These are phyloP conservation scores for Quercus ilex DNA, from an alignment of 306 rosid genomes.

Conservation along the genomic window DNA sequence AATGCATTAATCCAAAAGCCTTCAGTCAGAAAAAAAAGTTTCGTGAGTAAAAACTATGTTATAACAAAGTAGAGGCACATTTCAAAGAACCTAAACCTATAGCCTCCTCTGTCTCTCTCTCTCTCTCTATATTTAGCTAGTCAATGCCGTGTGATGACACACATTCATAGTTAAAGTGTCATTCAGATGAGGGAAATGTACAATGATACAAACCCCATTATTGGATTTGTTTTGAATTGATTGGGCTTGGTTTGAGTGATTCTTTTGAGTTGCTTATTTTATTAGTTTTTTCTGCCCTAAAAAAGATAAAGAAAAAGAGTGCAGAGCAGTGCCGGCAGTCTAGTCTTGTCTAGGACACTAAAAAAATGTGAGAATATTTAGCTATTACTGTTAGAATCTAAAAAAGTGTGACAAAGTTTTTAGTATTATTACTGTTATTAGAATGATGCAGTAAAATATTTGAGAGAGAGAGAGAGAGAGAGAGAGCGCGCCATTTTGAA, in stretches of 20 bases:
- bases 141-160: conserved; percentile 25
- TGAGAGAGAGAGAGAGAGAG: no score
- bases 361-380: no score
- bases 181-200: neutral
- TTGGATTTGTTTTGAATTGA: neutral
- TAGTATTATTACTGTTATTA: no score
- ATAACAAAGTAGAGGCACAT: neutral
- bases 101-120: neutral
- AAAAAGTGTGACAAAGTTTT: no score
- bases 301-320: no score
- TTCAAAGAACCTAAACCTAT: neutral
- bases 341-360: no score
- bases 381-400: no score
- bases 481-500: no score
- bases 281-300: no score
- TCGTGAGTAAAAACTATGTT: neutral
- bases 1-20: neutral
- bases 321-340: no score
- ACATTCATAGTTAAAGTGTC: neutral
- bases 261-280: no score
- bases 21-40: neutral
- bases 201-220: neutral
- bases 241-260: neutral
- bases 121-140: neutral
- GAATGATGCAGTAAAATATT: no score